Conservation (phyloP, 768 basidiomycete species). For the Kwoniella shandongensis region DNA sequence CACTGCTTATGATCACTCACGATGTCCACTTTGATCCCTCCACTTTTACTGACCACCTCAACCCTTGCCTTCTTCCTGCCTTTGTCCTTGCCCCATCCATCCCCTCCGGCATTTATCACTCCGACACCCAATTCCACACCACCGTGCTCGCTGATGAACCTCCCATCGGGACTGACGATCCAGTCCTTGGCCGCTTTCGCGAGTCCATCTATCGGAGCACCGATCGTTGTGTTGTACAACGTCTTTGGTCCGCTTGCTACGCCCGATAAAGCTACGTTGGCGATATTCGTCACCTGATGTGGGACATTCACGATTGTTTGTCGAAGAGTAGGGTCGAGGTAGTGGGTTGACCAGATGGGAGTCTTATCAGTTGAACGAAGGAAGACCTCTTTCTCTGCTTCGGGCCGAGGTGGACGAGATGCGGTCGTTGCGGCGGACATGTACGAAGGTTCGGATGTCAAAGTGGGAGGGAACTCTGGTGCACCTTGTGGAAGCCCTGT, state of each 20-base stretch:
- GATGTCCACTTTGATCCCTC: slow-evolving; percentile 43
- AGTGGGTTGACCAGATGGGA: slow-evolving; percentile 50
- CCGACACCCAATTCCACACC: slow-evolving; percentile 44
- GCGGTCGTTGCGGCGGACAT: background rate
- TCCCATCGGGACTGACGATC: slow-evolving; percentile 40
- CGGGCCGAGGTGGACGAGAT: slow-evolving; percentile 12
- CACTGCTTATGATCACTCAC: slow-evolving; percentile 24
- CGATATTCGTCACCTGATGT: slow-evolving; percentile 30
- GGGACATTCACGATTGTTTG: slow-evolving; percentile 29
- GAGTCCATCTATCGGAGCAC: slow-evolving; percentile 45
- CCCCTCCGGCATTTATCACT: slow-evolving; percentile 34
- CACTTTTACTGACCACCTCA: slow-evolving; percentile 32
- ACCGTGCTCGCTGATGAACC: slow-evolving; percentile 37
- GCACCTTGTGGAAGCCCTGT: slow-evolving; percentile 26
- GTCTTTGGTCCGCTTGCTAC: slow-evolving; percentile 29
- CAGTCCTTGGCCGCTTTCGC: slow-evolving; percentile 37
- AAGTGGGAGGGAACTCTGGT: slow-evolving; percentile 15
- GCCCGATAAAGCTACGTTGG: slow-evolving; percentile 36
- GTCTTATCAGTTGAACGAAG: slow-evolving; percentile 35
- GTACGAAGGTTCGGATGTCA: background rate
- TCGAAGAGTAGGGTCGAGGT: slow-evolving; percentile 38
- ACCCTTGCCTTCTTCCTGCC: slow-evolving; percentile 43
- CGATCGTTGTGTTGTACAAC: slow-evolving; percentile 31
- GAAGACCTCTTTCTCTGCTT: slow-evolving; percentile 35
- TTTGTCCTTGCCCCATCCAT: slow-evolving; percentile 37